Conservation (phyloP, 2,329 filamentous ascomycete species). For the Hypoxylon sp. region DNA sequence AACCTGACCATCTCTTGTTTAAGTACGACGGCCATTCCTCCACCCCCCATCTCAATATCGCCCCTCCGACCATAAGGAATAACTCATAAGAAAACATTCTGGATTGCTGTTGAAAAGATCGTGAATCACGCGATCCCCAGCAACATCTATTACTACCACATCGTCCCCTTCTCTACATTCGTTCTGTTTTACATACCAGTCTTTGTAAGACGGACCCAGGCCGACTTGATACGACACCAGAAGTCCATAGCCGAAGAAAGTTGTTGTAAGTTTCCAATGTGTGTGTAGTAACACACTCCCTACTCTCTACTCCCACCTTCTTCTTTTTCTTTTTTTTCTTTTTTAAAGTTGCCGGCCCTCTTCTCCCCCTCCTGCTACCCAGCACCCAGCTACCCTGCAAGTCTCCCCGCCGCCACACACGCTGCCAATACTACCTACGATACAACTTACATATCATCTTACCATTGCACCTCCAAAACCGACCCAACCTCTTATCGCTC, state of each 20-base stretch:
- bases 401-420: constrained; percentile 41
- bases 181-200: constrained; percentile 49
- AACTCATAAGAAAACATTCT: constrained; percentile 50
- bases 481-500: constrained; percentile 50
- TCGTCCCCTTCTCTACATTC: constrained; percentile 36
- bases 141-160: constrained; percentile 42
- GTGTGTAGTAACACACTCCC: constrained; percentile 42
- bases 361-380: constrained; percentile 40
- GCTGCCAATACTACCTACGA: constrained; percentile 33
- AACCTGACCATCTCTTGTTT: constrained; percentile 47
- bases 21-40: constrained; percentile 52
- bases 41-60: constrained; percentile 49
- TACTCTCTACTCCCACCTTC: constrained; percentile 25
- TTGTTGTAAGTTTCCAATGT: constrained; percentile 34
- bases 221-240: constrained; percentile 42
- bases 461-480: constrained; percentile 42
- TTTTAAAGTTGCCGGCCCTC: constrained; percentile 45
- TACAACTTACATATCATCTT: constrained; percentile 38
- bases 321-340: constrained; percentile 39
- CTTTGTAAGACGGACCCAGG: constrained; percentile 47
- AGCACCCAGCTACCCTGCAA: constrained; percentile 39
- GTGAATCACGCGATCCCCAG: constrained; percentile 49
- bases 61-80: constrained; percentile 48
- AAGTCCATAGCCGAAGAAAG: constrained; percentile 44
- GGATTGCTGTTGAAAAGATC: constrained; percentile 48